Percentiles rank a stretch among this genome's conserved stretches.
These are phyloP conservation scores for Diospyros kaki DNA, from an alignment of 148 eudicot species.

Conservation along the genomic window DNA sequence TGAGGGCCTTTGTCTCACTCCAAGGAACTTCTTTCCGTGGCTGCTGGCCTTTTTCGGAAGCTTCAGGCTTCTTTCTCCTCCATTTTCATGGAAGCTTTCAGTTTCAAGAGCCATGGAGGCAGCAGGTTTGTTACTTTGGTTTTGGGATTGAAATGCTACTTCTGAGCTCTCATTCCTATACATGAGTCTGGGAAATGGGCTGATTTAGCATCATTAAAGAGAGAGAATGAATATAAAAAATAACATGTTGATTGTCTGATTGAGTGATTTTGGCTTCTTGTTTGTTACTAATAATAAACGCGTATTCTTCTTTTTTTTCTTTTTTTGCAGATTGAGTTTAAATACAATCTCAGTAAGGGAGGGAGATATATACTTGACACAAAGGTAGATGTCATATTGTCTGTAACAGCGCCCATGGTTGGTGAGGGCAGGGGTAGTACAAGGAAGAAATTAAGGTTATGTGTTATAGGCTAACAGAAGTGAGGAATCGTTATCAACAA, in stretches of 20 bases:
- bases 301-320: no score
- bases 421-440: no score
- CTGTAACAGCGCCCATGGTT: no score
- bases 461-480: no score
- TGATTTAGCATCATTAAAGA: neutral
- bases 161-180: neutral
- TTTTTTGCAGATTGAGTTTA: no score
- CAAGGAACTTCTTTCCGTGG: constrained; percentile 12
- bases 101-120: neutral
- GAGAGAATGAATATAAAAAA: neutral
- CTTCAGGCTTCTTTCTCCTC: neutral
- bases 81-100: constrained; percentile 2
- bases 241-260: neutral
- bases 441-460: no score
- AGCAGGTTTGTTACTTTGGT: neutral
- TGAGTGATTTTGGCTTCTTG: neutral
- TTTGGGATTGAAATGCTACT: neutral
- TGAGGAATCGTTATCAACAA: no score
- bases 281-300: neutral
- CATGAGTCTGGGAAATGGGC: neutral
- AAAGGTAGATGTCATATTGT: no score
- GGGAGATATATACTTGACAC: no score
- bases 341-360: no score
- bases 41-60: neutral
- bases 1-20: constrained; percentile 27